Base-by-base conservation (phyloP, 305 asterid species). In the Striga hermonthica region DNA sequence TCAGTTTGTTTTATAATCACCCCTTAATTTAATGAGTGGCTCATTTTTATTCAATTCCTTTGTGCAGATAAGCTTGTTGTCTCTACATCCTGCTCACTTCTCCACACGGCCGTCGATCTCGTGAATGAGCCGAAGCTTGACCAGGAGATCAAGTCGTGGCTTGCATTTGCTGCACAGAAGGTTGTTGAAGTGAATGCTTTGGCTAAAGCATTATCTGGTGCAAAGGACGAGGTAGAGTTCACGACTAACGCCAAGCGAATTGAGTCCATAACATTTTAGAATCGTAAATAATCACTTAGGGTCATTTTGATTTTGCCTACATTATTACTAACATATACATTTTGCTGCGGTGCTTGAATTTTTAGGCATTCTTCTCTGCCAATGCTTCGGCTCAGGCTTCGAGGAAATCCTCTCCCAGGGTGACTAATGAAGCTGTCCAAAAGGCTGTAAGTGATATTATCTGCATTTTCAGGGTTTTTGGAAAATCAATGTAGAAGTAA, bases 381-480 rank as follows among this genome's bases (percentile, higher is more conserved):
- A 84, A 84, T 78, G 90, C 86, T 68, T 75, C 85, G 15, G 87
- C 90, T 66, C 90, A 67, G 74, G 85, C 90, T 74, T 82, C 87
- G 79, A 22, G 31, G 31, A 22, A 22, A 22, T 22, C 31, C 31
- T 22, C 31, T 22, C 31, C 31, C 31, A 22, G 31, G 31, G 31
- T 22, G 31, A 22, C 31, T 22, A 22, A 22, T 22, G 31, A 22
- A 22, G 31, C 31, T 64, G 86, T 79, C 65, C 86, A 81, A 44
- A 81, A 81, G 82, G 86, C 86, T 76, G 86, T 79, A 64, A 74
- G 86, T 79, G 55, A 22, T 22, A 0, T 22, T 22, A 22, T 22
- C 31, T 22, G 31, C 31, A 22, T 22, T 22, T 22, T 22, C 31
- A 22, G 31, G 31, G 31, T 22, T 22, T 22, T 22, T 22, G 31